Evolutionary conservation across 352 stramenopile genomes (phyloP).

Genomic region (Globisporangium uncinulatum): DNA sequence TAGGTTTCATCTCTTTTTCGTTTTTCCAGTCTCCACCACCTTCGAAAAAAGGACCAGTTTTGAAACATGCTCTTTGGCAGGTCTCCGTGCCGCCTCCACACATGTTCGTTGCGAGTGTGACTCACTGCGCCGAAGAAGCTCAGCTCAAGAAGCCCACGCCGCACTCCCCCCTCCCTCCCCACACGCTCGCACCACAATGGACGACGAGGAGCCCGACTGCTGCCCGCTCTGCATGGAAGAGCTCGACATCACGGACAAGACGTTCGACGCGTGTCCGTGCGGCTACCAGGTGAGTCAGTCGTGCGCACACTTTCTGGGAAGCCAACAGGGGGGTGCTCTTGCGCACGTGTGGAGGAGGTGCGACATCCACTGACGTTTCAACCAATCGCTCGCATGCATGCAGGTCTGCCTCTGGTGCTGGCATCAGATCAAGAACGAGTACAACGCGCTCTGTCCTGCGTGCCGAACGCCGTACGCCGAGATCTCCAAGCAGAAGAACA

Average conservation of each 20-base stretch:
- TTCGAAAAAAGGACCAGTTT: background rate
- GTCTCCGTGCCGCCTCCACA: background rate
- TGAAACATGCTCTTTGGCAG: conserved; percentile 1
- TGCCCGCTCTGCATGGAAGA: conserved; percentile 99
- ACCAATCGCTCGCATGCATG: too few relatives aligned
- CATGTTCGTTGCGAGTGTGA: background rate
- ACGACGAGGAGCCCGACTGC: conserved; percentile 82
- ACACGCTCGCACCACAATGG: conserved; percentile 22
- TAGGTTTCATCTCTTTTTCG: too few relatives aligned
- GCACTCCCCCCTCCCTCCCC: background rate
- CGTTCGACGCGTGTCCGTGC: conserved; percentile 98
- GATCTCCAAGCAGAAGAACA: conserved; percentile 85
- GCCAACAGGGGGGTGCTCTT: background rate
- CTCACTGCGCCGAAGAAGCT: conserved; percentile 3
- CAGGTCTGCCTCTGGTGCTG: conserved; percentile 99
- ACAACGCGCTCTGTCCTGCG: conserved; percentile 96
- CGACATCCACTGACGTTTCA: too few relatives aligned
- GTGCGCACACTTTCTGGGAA: background rate
- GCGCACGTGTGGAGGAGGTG: background rate
- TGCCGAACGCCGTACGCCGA: conserved; percentile 97
- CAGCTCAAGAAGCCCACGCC: background rate
- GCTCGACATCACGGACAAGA: conserved; percentile 97
- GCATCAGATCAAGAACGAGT: conserved; percentile 98
- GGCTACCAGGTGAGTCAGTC: conserved; percentile 88
- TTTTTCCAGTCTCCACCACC: too few relatives aligned